Evolutionary conservation across 129 eudicot species (phyloP).

Genomic region (Tanacetum coccineum): DNA sequence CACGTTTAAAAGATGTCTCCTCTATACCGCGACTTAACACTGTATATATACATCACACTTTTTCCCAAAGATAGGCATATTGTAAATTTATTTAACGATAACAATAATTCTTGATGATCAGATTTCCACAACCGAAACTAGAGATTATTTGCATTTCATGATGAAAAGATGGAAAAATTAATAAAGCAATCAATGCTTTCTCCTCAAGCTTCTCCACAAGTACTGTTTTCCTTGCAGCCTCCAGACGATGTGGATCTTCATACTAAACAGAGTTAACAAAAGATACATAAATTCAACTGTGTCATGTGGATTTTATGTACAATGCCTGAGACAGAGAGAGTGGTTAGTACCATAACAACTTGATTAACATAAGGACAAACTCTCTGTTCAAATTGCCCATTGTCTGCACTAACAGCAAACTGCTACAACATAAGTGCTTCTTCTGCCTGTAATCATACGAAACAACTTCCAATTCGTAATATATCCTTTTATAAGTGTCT

Average conservation of each 20-base stretch:
- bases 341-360: conserved; percentile 59
- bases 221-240: conserved; percentile 78
- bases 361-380: conserved; percentile 65
- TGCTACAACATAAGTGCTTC: conserved; percentile 92
- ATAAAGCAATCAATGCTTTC: conserved; percentile 61
- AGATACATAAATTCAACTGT: too few relatives aligned
- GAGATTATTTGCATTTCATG: too few relatives aligned
- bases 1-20: too few relatives aligned
- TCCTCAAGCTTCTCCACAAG: conserved; percentile 89
- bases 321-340: not conserved
- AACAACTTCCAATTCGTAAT: conserved; percentile 7
- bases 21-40: not conserved
- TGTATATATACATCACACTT: not conserved
- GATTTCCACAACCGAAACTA: not conserved
- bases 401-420: conserved; percentile 41
- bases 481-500: too few relatives aligned
- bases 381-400: conserved; percentile 50
- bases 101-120: too few relatives aligned
- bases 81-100: too few relatives aligned
- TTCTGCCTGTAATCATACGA: conserved; percentile 79
- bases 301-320: not conserved
- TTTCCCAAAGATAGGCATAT: too few relatives aligned
- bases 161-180: conserved; percentile 6
- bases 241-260: conserved; percentile 75
- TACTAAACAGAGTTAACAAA: conserved; percentile 43